Conservation (phyloP, 495 filamentous ascomycete genomes). For the Penicillium steckii region DNA sequence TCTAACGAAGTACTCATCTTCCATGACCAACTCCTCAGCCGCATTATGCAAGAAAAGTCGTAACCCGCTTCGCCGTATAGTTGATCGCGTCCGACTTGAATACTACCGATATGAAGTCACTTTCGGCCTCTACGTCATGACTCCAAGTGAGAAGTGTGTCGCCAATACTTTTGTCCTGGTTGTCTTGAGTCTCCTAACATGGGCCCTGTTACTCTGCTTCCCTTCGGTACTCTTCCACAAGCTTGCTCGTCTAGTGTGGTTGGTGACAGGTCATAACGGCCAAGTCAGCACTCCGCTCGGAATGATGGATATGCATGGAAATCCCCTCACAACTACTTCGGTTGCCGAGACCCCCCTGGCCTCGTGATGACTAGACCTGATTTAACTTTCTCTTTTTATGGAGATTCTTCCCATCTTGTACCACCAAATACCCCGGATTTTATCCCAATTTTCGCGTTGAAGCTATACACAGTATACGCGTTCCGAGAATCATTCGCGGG, state of each 20-base stretch:
- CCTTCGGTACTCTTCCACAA: slow-evolving; percentile 40
- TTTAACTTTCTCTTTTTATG: neutral
- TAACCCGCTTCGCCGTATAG: slow-evolving; percentile 32
- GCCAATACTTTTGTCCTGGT: slow-evolving; percentile 54
- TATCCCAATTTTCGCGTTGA: too few relatives aligned
- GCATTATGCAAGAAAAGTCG: slow-evolving; percentile 17
- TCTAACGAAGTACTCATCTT: slow-evolving; percentile 36
- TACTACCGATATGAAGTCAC: slow-evolving; percentile 78
- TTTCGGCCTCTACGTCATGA: slow-evolving; percentile 71
- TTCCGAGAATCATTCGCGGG: neutral
- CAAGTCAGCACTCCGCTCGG: slow-evolving; percentile 30
- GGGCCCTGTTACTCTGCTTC: slow-evolving; percentile 42
- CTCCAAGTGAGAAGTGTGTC: slow-evolving; percentile 66
- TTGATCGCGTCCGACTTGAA: slow-evolving; percentile 60
- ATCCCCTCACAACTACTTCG: slow-evolving; percentile 13
- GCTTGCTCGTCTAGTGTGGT: slow-evolving; percentile 35
- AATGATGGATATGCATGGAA: slow-evolving; percentile 28
- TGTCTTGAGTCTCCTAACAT: slow-evolving; percentile 33
- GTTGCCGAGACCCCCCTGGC: slow-evolving; percentile 14
- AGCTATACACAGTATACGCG: too few relatives aligned
- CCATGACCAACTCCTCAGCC: slow-evolving; percentile 21
- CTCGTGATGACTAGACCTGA: neutral
- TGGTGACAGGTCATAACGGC: slow-evolving; percentile 41
- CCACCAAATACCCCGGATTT: too few relatives aligned
- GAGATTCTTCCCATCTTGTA: too few relatives aligned